Evolutionary conservation across 164 flowering plant species (phyloP).

Genomic region (Sextonia rubra): DNA sequence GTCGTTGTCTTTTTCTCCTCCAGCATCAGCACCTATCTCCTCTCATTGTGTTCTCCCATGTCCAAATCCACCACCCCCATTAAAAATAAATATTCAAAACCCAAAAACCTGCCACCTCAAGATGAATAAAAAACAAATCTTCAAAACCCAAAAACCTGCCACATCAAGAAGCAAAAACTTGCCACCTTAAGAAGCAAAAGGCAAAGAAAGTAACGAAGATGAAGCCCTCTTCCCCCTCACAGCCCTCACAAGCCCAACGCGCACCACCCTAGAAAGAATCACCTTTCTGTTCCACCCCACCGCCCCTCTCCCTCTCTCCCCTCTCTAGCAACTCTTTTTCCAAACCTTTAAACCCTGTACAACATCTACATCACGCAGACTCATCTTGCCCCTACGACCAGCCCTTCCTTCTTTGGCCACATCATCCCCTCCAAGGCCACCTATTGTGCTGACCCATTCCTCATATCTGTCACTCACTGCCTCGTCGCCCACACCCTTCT

Average conservation of each 20-base stretch:
- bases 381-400: slow-evolving; percentile 35
- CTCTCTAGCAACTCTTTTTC: slow-evolving; percentile 70
- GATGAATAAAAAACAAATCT: not conserved
- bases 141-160: not conserved
- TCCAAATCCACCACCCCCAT: slow-evolving; percentile 30
- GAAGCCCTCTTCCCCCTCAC: slow-evolving; percentile 35
- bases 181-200: no score
- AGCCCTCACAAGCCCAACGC: slow-evolving; percentile 28
- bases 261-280: slow-evolving; percentile 30
- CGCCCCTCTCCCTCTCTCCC: slow-evolving; percentile 57
- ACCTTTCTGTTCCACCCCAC: slow-evolving; percentile 83
- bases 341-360: slow-evolving; percentile 30
- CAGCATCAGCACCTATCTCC: slow-evolving; percentile 25
- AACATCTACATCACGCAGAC: slow-evolving; percentile 62
- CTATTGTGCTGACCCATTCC: slow-evolving; percentile 50
- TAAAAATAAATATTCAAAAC: no score
- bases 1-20: slow-evolving; percentile 45
- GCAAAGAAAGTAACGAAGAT: slow-evolving; percentile 40
- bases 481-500: slow-evolving; percentile 71
- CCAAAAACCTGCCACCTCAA: slow-evolving; percentile 8
- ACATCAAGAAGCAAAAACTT: not conserved
- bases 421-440: slow-evolving; percentile 65
- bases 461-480: slow-evolving; percentile 67
- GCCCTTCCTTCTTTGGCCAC: slow-evolving; percentile 48
- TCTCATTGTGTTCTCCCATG: slow-evolving; percentile 17